Evolutionary conservation across 495 filamentous ascomycete genomes (phyloP).

Genomic region (Aspergillus ostianus): DNA sequence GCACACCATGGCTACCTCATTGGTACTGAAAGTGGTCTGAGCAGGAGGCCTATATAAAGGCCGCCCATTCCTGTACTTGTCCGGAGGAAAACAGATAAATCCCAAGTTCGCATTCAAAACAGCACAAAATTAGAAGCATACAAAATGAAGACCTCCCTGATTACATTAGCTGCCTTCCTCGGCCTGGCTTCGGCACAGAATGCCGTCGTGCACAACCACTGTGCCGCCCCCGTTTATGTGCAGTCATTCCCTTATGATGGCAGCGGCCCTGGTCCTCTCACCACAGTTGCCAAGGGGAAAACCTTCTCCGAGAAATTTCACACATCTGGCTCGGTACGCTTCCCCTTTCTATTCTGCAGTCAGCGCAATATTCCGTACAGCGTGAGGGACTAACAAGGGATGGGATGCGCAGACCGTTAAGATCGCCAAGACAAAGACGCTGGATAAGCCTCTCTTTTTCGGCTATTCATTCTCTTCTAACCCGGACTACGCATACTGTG

Average conservation of each 20-base stretch:
- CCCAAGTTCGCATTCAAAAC: conserved; percentile 11
- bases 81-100: conserved; percentile 12
- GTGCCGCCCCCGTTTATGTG: conserved; percentile 26
- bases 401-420: conserved; percentile 27
- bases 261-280: conserved; percentile 28
- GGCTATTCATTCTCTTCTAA: conserved; percentile 30
- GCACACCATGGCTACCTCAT: conserved; percentile 17
- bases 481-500: conserved; percentile 32
- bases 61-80: conserved; percentile 12
- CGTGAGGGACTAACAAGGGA: conserved; percentile 16
- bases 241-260: conserved; percentile 33
- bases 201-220: conserved; percentile 29
- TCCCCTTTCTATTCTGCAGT: conserved; percentile 3
- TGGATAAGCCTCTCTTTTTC: conserved; percentile 28
- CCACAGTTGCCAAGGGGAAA: conserved; percentile 23
- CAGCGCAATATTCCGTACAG: conserved; percentile 4
- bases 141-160: conserved; percentile 25
- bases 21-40: conserved; percentile 8
- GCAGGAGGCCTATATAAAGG: conserved; percentile 25
- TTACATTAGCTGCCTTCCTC: conserved; percentile 23
- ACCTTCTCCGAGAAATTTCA: conserved; percentile 29
- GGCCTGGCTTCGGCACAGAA: conserved; percentile 28
- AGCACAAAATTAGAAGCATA: conserved; percentile 6
- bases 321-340: conserved; percentile 29
- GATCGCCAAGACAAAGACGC: conserved; percentile 29